Conservation (phyloP, 768 basidiomycete genomes). For the Mycena galopus region DNA sequence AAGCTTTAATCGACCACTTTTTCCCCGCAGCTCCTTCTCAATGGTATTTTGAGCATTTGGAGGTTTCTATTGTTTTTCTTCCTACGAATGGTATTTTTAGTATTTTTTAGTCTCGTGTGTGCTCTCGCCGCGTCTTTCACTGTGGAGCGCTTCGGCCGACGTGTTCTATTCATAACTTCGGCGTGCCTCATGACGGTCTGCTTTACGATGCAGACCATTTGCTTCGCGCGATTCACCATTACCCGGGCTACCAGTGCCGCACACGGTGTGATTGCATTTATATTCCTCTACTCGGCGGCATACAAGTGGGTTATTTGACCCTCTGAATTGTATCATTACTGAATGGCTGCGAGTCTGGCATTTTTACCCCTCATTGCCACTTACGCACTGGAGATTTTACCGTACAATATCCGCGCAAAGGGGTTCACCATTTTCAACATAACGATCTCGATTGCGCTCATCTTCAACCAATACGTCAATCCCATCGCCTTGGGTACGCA, state of each 20-base stretch:
- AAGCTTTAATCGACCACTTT: slow-evolving; percentile 38
- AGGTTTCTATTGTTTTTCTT: no score
- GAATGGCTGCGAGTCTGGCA: neutral
- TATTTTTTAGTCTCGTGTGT: slow-evolving; percentile 74
- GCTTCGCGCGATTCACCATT: slow-evolving; percentile 61
- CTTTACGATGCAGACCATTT: slow-evolving; percentile 77
- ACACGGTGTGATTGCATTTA: slow-evolving; percentile 82
- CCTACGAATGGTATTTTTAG: no score
- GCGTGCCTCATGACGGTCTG: slow-evolving; percentile 70
- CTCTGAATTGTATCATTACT: no score
- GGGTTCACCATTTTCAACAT: slow-evolving; percentile 88
- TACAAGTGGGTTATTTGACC: slow-evolving; percentile 86
- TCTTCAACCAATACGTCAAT: slow-evolving; percentile 93
- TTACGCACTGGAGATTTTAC: slow-evolving; percentile 91
- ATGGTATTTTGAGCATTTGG: slow-evolving; percentile 88
- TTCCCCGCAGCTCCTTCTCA: slow-evolving; percentile 81
- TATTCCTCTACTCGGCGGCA: slow-evolving; percentile 83
- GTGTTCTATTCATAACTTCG: slow-evolving; percentile 77
- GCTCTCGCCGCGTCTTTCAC: slow-evolving; percentile 68
- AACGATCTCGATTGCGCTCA: slow-evolving; percentile 79
- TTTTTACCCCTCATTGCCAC: slow-evolving; percentile 81
- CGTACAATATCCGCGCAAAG: slow-evolving; percentile 86
- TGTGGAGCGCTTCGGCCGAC: slow-evolving; percentile 76
- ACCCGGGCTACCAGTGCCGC: slow-evolving; percentile 63
- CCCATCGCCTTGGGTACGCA: slow-evolving; percentile 77